Evolutionary conservation across 2,329 filamentous ascomycete species (phyloP).

Genomic region (Aspergillus carbonarius): DNA sequence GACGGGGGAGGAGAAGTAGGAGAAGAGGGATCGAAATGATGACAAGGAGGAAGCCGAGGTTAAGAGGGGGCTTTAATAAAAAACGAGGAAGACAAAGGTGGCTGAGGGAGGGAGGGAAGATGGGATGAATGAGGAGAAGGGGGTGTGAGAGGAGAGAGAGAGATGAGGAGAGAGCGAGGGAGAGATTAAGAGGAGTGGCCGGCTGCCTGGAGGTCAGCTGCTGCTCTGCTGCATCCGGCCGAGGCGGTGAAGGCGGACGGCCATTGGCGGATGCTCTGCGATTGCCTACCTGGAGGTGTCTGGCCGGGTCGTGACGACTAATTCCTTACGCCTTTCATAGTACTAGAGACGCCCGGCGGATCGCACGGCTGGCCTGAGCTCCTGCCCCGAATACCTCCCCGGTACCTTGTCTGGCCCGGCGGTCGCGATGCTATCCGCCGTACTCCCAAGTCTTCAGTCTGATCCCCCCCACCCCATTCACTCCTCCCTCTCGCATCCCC

Average conservation of each 20-base stretch:
- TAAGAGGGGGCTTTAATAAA: no score
- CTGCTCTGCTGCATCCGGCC: conserved; percentile 17
- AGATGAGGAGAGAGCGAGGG: conserved; percentile 19
- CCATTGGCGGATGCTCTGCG: conserved; percentile 1
- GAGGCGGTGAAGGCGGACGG: conserved; percentile 27
- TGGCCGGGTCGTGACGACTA: not conserved
- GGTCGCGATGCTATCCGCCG: not conserved
- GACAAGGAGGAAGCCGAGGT: conserved; percentile 10
- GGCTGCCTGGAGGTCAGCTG: conserved; percentile 18
- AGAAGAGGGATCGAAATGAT: conserved; percentile 14
- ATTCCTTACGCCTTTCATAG: no score
- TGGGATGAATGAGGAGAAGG: conserved; percentile 16
- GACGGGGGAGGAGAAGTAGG: conserved; percentile 12
- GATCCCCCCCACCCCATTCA: not conserved
- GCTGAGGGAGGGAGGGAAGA: no score
- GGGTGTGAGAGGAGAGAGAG: conserved; percentile 16
- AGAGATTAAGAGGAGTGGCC: conserved; percentile 15
- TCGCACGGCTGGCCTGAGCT: not conserved
- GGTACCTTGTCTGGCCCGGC: not conserved
- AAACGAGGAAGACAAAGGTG: no score
- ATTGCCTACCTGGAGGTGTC: no score
- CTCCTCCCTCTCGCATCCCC: not conserved
- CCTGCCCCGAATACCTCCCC: not conserved
- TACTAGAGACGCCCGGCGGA: not conserved
- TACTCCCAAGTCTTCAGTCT: not conserved